Evolutionary conservation across 352 stramenopile species (phyloP).

Genomic region (Aphanomyces euteiches): DNA sequence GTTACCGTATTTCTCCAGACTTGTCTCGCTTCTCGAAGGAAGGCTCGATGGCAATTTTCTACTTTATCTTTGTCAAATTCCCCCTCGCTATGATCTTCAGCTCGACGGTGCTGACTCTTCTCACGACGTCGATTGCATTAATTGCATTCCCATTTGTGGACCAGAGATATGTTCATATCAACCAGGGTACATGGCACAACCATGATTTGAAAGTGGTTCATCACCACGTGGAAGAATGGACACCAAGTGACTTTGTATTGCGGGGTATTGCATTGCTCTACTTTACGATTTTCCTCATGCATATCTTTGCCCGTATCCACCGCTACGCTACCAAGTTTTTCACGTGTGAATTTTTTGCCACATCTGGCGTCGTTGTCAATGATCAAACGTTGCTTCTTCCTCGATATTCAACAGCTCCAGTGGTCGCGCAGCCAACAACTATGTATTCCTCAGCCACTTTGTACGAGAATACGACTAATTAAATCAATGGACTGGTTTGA

Average conservation of each 20-base stretch:
- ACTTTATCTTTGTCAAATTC: slow-evolving; percentile 65
- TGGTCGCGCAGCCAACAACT: neutral
- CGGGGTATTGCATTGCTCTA: slow-evolving; percentile 14
- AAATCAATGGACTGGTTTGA: too few species aligned
- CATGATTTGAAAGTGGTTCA: too few species aligned
- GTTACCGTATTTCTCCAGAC: slow-evolving; percentile 50
- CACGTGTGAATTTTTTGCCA: slow-evolving; percentile 27
- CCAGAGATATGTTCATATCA: neutral
- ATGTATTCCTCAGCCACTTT: slow-evolving; percentile 11
- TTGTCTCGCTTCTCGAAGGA: slow-evolving; percentile 45
- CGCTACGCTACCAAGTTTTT: slow-evolving; percentile 29
- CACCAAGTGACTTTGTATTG: neutral
- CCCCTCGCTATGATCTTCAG: slow-evolving; percentile 47
- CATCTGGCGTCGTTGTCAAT: slow-evolving; percentile 17
- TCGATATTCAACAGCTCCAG: neutral
- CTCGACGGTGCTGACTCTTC: slow-evolving; percentile 39
- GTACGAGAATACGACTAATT: too few species aligned
- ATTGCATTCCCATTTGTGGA: slow-evolving; percentile 46
- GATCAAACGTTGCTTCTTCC: neutral
- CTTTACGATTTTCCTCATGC: slow-evolving; percentile 15
- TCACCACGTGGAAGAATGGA: neutral
- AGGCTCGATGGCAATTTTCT: slow-evolving; percentile 47
- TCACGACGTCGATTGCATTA: slow-evolving; percentile 4
- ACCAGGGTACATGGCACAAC: too few species aligned
- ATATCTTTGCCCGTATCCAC: slow-evolving; percentile 17